Conservation (phyloP, 2,329 filamentous ascomycete genomes). For the Penicillium decumbens region DNA sequence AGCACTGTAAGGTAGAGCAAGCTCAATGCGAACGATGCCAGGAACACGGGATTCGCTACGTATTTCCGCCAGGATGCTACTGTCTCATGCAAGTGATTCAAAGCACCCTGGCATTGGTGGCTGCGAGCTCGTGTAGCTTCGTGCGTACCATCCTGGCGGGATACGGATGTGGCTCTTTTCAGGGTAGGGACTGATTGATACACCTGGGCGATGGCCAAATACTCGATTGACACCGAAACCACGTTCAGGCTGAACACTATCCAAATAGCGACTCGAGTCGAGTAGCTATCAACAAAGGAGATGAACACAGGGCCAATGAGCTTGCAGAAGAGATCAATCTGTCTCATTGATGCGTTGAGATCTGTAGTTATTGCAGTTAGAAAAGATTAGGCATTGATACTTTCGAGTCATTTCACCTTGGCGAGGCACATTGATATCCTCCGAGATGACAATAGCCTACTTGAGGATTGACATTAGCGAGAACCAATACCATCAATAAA, state of each 20-base stretch:
- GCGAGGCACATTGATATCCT: constrained; percentile 36
- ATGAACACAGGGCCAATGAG: constrained; percentile 52
- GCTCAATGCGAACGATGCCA: constrained; percentile 48
- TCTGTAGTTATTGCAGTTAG: constrained; percentile 20
- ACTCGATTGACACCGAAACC: constrained; percentile 38
- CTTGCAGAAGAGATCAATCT: constrained; percentile 57
- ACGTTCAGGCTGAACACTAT: constrained; percentile 46
- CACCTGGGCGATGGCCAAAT: constrained; percentile 37
- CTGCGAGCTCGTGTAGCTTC: constrained; percentile 20
- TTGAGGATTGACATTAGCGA: not conserved
- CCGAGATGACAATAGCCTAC: constrained; percentile 32
- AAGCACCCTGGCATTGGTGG: constrained; percentile 31
- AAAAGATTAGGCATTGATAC: not conserved
- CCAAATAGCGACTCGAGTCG: constrained; percentile 45
- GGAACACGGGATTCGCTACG: constrained; percentile 30
- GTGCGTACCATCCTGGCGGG: not conserved
- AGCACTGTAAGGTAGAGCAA: constrained; percentile 54
- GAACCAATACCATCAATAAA: not conserved
- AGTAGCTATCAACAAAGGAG: constrained; percentile 45
- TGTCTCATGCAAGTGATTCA: constrained; percentile 5
- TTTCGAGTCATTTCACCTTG: constrained; percentile 29
- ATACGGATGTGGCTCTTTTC: constrained; percentile 1
- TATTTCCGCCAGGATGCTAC: constrained; percentile 28
- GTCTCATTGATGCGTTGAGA: constrained; percentile 53
- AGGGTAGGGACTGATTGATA: constrained; percentile 16